Base-by-base conservation (phyloP, 2,329 filamentous ascomycete species). In the Nectriaceae sp. region DNA sequence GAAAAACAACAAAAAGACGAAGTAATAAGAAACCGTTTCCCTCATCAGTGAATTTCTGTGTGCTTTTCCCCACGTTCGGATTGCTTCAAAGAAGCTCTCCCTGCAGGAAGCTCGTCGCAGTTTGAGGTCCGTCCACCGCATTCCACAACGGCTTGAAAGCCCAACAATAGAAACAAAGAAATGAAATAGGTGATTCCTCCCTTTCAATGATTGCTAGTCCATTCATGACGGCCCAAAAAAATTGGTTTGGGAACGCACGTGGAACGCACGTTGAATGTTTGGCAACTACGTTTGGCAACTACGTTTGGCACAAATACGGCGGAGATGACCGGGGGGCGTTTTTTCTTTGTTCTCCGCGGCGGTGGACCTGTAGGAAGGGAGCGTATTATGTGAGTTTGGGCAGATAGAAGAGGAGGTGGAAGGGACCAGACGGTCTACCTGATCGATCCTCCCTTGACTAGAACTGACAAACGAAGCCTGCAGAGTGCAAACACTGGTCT, bases 161-260 rank as follows among this genome's bases (percentile, higher is more conserved):
- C 16, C 49, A 43, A 50, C 45, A 52, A 49, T 42, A 48, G 44
- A n/a, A 42, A 21, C 15, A 56, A 63, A 20, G 21, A 58, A 63
- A 63, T 60, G 60, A n/a, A n/a, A 57, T 35, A 20, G 31, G 47
- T 49, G 16, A 10, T 52, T 21, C 31, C 57, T 47, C 46, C 19
- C 22, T 22, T 20, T 21, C 13, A 26, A 24, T 33, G n/a, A 11
- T 10, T 11, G 11, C 11, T 11, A 21, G 36, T 26, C 35, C 18
- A 44, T 40, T 42, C n/a, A 41, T 18, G 6, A 4, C 11, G 5
- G 10, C 15, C 46, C 39, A 49, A 46, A 44, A 54, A 47, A 40
- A 33, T 13, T 15, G 26, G 26, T 31, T 31, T 31, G 15, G 15
- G 15, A 15, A 10, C 26, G 15, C 26, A n/a, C n/a, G n/a, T n/a